phyloP scores from a whole-genome alignment of 306 rosid species.

The Vigna angularis region DNA sequence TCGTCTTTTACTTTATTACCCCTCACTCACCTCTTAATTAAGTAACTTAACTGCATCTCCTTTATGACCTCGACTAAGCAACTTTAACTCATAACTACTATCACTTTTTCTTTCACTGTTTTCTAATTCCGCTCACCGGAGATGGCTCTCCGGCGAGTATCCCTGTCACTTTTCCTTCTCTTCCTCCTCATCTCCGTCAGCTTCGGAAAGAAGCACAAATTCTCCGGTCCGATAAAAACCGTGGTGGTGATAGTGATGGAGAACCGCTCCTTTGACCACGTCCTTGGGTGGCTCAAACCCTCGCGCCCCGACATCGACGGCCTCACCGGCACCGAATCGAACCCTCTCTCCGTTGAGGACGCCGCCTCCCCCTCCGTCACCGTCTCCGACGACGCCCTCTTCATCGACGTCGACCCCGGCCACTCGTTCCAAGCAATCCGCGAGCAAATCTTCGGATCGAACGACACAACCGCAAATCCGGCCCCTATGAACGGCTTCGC shows the following conservation, averaged over 20 bases:
- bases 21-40: background rate
- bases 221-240: slow-evolving; percentile 82
- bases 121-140: slow-evolving; percentile 46
- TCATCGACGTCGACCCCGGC: slow-evolving; percentile 82
- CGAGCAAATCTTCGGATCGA: slow-evolving; percentile 89
- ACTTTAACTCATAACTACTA: too few species aligned
- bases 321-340: slow-evolving; percentile 70
- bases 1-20: background rate
- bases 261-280: slow-evolving; percentile 95
- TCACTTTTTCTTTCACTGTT: background rate
- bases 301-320: slow-evolving; percentile 87
- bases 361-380: slow-evolving; percentile 50
- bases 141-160: slow-evolving; percentile 63
- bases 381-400: slow-evolving; percentile 69
- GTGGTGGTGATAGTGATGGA: slow-evolving; percentile 86
- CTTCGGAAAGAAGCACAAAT: slow-evolving; percentile 57
- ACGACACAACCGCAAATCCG: slow-evolving; percentile 46
- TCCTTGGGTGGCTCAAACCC: slow-evolving; percentile 82
- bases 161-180: slow-evolving; percentile 40
- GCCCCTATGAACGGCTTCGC: slow-evolving; percentile 93
- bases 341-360: slow-evolving; percentile 54
- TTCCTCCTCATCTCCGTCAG: slow-evolving; percentile 48
- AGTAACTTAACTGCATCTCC: background rate
- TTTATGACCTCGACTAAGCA: background rate
- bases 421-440: slow-evolving; percentile 93